These are phyloP conservation scores for Graphiopsis chlorocephala DNA, from an alignment of 2,329 filamentous ascomycete genomes.

Conservation along the genomic window DNA sequence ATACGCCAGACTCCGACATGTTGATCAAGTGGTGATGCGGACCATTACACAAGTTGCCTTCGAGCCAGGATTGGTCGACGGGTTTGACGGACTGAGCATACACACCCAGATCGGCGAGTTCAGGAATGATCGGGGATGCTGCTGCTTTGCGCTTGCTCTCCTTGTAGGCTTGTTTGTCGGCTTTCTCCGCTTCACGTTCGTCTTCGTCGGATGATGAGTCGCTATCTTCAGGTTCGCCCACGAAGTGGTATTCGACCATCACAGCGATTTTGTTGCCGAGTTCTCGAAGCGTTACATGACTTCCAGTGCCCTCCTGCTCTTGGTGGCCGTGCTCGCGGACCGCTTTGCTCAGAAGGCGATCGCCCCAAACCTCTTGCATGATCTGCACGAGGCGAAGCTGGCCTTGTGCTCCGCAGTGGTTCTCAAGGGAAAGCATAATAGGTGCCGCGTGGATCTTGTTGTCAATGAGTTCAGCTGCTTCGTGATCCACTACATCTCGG, in stretches of 20 bases:
- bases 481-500: constrained; percentile 59
- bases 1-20: constrained; percentile 62
- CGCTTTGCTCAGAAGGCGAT: constrained; percentile 57
- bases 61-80: constrained; percentile 63
- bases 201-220: constrained; percentile 42
- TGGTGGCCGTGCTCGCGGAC: constrained; percentile 56
- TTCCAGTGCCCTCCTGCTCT: constrained; percentile 52
- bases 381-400: constrained; percentile 62
- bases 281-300: constrained; percentile 58
- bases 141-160: constrained; percentile 51
- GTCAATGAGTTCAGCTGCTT: constrained; percentile 47
- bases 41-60: constrained; percentile 45
- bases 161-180: constrained; percentile 55
- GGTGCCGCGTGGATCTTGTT: constrained; percentile 51
- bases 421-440: constrained; percentile 65
- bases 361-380: constrained; percentile 62
- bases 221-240: constrained; percentile 48
- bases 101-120: constrained; percentile 63
- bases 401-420: constrained; percentile 60
- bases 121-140: constrained; percentile 57
- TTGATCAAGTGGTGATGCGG: constrained; percentile 68
- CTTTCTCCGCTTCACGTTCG: constrained; percentile 41
- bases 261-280: constrained; percentile 63
- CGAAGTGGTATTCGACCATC: constrained; percentile 66
- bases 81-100: constrained; percentile 71